Percentiles rank a stretch among this genome's conserved stretches.
Conservation (phyloP, 176 grass and related monocot species). For the Paspalum notatum region DNA sequence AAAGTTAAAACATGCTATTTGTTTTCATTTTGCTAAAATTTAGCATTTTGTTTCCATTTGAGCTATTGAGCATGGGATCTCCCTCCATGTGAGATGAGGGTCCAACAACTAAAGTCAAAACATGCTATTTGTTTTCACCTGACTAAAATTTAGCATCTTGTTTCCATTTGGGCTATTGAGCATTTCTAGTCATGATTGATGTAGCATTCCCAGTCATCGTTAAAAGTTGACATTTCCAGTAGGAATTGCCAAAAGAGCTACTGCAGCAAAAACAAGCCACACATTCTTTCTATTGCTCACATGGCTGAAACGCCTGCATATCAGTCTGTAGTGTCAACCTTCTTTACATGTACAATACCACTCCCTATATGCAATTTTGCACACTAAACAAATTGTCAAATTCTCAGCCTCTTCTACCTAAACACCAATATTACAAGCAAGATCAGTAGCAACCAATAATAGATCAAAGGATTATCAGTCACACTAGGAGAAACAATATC, state of each 20-base stretch:
- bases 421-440: constrained; percentile 30
- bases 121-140: neutral
- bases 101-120: no score
- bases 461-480: constrained; percentile 27
- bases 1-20: no score
- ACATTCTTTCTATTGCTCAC: neutral
- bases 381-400: constrained; percentile 1
- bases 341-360: constrained; percentile 25
- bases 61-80: neutral
- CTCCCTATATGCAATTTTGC: constrained; percentile 9
- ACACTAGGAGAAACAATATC: constrained; percentile 13
- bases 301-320: neutral
- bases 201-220: neutral
- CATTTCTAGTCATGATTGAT: neutral
- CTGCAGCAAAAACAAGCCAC: neutral
- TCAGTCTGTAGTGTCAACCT: constrained; percentile 29
- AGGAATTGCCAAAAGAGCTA: neutral
- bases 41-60: neutral
- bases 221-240: neutral
- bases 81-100: no score
- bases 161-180: neutral
- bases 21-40: neutral
- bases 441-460: constrained; percentile 37
- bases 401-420: neutral
- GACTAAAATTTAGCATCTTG: neutral